Conservation (phyloP, 2,329 filamentous ascomycete species). For the Colletotrichum sp. region DNA sequence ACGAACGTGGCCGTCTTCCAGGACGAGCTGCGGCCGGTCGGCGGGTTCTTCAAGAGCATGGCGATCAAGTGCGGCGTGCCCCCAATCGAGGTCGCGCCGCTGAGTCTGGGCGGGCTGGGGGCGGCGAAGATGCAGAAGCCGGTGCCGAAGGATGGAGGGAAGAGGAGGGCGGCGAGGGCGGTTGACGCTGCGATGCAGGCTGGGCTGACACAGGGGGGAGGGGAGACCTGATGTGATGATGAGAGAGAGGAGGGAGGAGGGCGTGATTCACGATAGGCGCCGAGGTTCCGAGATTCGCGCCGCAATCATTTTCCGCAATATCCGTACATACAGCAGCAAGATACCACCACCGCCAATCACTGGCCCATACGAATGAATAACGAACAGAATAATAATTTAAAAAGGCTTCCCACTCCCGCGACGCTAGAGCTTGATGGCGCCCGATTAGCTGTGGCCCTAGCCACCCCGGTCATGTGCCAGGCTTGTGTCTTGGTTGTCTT, state of each 20-base stretch:
- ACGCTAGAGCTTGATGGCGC: neutral
- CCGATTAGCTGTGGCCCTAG: slow-evolving; percentile 16
- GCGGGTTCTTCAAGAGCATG: slow-evolving; percentile 14
- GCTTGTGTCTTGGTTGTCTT: neutral
- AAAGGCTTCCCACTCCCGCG: neutral
- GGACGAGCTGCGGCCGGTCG: slow-evolving; percentile 8
- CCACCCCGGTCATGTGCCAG: neutral
- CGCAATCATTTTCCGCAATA: neutral
- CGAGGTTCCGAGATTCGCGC: neutral
- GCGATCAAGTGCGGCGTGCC: slow-evolving; percentile 15
- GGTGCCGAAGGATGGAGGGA: neutral
- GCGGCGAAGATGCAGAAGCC: slow-evolving; percentile 14
- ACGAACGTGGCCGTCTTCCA: slow-evolving; percentile 14
- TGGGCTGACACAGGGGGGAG: neutral
- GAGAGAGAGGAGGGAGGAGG: neutral
- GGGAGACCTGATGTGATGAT: neutral
- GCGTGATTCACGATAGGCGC: neutral
- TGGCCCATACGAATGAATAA: neutral
- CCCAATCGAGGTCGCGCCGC: slow-evolving; percentile 10
- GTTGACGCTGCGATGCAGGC: neutral
- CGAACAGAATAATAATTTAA: neutral
- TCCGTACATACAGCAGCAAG: neutral
- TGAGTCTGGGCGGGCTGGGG: slow-evolving; percentile 3
- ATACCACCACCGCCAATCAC: neutral
- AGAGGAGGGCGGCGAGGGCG: neutral